Evolutionary conservation across 208 protist species (phyloP), one percentile per base, ranked within the genome.

Genomic region (Angomonas desouzai): DNA sequence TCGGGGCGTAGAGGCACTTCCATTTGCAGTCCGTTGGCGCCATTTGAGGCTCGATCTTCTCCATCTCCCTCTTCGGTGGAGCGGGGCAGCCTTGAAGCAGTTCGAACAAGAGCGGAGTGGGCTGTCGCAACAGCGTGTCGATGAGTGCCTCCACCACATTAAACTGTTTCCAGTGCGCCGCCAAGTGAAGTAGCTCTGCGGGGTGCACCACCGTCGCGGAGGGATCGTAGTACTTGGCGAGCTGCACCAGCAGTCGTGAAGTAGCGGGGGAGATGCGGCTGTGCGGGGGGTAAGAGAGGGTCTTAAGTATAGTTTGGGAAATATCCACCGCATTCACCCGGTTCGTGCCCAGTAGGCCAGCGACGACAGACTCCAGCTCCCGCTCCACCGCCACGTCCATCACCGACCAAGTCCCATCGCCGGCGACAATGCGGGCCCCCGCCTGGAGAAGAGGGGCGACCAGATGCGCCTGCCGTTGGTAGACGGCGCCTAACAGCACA

Each of bases 121-220:
- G 83, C 53, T 90, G 70, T 30, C 43, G 55, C 10, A 72, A 23
- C 23, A 86, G 62, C 2, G 65, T 64, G 18, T 88, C 79, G 9
- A 59, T 68, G 27, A 93, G 29, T 2, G 59, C 57, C 13, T 53
- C 48, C 38, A 77, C 77, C 34, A 83, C 77, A 2, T 43, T 49
- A 45, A 88, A 90, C 38, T 79, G 63, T 3, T 74, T 68, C 11
- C 71, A 65, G 34, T 74, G 79, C 4, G 81, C 79, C 30, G 83
- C 76, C 23, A 90, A 58, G 62, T 90, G 83, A 22, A 93, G 60
- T 65, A 93, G 70, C 64, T 90, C 83, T 0, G 70, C 71, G 0
- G 75, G 70, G 61, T 93, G 83, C 23, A 85, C 63, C 16, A 65
- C 63, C 3, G 27, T 64, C 20, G 64, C 62, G 2, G 72, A 74